A percentile compares a stretch with the other conserved stretches of the same genome.
Conservation (phyloP, 2,329 filamentous ascomycete species). For the Lasiodiplodia theobromae region DNA sequence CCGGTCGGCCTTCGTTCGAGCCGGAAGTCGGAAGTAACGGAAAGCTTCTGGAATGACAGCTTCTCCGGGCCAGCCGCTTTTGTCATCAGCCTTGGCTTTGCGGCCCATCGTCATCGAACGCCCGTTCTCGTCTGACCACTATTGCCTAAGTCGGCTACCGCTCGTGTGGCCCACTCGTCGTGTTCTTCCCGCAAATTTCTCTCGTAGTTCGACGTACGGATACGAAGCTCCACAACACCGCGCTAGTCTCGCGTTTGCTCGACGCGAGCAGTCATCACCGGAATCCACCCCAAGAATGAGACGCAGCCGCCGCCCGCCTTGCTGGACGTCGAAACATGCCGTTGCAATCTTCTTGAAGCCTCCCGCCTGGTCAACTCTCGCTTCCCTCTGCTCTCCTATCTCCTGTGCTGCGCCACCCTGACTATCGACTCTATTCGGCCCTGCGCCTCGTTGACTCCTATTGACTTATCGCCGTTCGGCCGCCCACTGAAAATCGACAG, state of each 20-base stretch:
- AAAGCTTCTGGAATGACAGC: conserved; percentile 6
- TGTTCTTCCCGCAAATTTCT: not conserved
- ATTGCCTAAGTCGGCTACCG: no score
- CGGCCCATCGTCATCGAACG: conserved; percentile 14
- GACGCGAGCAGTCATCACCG: not conserved
- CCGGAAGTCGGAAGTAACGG: conserved; percentile 6
- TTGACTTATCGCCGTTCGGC: not conserved
- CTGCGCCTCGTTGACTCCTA: not conserved
- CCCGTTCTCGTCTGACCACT: no score
- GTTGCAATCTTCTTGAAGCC: not conserved
- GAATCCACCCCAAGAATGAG: conserved; percentile 1
- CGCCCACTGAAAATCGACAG: not conserved
- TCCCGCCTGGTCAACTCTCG: not conserved
- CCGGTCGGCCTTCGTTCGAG: not conserved
- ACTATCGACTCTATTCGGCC: not conserved
- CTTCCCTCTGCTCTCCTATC: not conserved
- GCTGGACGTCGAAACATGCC: not conserved
- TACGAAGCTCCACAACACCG: not conserved
- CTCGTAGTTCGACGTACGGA: not conserved
- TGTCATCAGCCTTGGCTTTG: not conserved
- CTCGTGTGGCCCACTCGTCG: no score
- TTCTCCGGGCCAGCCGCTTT: conserved; percentile 5
- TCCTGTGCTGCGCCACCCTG: not conserved
- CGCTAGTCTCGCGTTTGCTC: not conserved
- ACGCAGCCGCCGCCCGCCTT: not conserved